A percentile compares a stretch with the other conserved stretches of the same genome.
These are phyloP conservation scores for Yarrowia sp. DNA, from an alignment of 805 yeast genomes.

Conservation along the genomic window DNA sequence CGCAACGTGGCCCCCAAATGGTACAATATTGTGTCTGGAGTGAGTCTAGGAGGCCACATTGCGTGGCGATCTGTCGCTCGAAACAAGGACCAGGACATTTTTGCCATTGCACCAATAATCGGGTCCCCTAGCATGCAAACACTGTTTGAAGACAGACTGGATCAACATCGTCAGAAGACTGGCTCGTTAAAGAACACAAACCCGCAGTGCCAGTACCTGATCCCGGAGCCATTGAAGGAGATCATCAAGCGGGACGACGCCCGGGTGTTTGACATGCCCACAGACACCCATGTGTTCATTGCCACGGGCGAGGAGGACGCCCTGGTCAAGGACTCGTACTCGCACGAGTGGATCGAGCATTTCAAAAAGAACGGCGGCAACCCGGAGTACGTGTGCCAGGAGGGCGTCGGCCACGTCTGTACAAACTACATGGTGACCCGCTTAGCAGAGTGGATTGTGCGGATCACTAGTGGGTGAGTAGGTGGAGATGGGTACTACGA, in stretches of 20 bases:
- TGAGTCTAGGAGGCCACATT: conserved; percentile 66
- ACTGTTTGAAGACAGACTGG: conserved; percentile 48
- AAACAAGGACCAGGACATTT: conserved; percentile 51
- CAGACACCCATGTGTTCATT: conserved; percentile 44
- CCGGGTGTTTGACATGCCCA: conserved; percentile 41
- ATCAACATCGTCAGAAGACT: conserved; percentile 20
- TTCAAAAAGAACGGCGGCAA: conserved; percentile 40
- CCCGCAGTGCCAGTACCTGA: conserved; percentile 34
- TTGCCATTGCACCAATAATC: conserved; percentile 58
- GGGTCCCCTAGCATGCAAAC: conserved; percentile 59
- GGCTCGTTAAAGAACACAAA: conserved; percentile 20
- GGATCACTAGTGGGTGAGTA: conserved; percentile 25
- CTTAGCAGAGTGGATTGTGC: conserved; percentile 45
- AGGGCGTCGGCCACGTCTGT: conserved; percentile 48
- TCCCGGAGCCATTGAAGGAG: conserved; percentile 35
- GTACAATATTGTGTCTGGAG: conserved; percentile 56
- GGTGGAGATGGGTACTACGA: background rate
- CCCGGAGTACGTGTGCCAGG: conserved; percentile 46
- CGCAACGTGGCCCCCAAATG: conserved; percentile 47
- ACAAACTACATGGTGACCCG: conserved; percentile 47
- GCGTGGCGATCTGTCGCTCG: conserved; percentile 53
- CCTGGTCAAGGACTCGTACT: conserved; percentile 50
- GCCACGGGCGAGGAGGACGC: conserved; percentile 51
- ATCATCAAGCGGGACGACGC: conserved; percentile 15
- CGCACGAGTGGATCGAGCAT: conserved; percentile 48